phyloP scores from a whole-genome alignment of 306 rosid genomes.

The Medicago ruthenica region DNA sequence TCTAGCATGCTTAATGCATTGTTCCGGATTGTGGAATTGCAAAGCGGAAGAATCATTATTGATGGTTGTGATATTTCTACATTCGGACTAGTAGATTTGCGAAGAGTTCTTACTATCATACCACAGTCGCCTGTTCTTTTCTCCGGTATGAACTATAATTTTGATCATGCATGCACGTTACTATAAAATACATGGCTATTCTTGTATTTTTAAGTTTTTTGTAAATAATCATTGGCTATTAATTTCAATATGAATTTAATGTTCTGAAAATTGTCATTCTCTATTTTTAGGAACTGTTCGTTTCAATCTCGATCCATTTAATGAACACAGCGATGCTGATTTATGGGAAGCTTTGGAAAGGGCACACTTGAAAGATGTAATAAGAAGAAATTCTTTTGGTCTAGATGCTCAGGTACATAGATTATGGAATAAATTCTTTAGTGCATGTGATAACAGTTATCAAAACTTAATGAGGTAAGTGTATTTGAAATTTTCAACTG shows the following conservation, averaged over 20 bases:
- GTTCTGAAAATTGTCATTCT: constrained; percentile 27
- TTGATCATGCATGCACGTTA: not conserved
- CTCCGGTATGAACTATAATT: constrained; percentile 63
- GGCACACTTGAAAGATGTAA: constrained; percentile 78
- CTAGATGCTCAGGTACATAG: constrained; percentile 76
- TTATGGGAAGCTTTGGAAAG: constrained; percentile 92
- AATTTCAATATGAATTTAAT: not conserved
- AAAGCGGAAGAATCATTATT: constrained; percentile 71
- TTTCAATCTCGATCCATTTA: constrained; percentile 87
- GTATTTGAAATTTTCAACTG: not conserved
- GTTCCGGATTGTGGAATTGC: constrained; percentile 81
- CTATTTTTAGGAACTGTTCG: constrained; percentile 70
- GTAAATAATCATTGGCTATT: constrained; percentile 6
- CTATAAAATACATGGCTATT: not conserved
- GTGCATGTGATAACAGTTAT: too few species aligned
- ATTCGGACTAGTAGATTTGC: constrained; percentile 74
- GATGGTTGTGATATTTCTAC: constrained; percentile 73
- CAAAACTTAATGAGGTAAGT: too few species aligned
- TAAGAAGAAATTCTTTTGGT: constrained; percentile 73
- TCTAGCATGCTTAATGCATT: constrained; percentile 93
- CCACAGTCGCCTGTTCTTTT: constrained; percentile 92
- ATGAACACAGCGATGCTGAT: constrained; percentile 79
- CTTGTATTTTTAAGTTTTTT: not conserved
- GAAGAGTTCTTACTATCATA: constrained; percentile 81
- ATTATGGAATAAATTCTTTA: not conserved